phyloP scores from a whole-genome alignment of 352 stramenopile species.

The Globisporangium uncinulatum region DNA sequence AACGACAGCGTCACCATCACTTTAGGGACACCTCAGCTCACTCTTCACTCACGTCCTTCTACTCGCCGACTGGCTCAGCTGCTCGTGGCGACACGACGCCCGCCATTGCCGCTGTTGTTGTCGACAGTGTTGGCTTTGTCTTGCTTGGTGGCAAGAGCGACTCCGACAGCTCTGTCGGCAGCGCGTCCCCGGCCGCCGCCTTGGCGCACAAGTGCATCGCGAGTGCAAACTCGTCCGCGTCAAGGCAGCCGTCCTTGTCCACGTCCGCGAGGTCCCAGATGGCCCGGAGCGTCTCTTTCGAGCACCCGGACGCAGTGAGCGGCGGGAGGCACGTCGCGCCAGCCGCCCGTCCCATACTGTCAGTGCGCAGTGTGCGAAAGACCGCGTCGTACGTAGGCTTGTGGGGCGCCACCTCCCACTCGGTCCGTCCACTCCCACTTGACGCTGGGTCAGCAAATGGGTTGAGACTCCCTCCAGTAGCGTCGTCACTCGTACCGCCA shows the following conservation, averaged over 20 bases:
- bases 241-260: conserved; percentile 84
- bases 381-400: conserved; percentile 82
- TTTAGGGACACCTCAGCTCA: neutral
- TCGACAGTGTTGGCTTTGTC: conserved; percentile 7
- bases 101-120: too few species aligned
- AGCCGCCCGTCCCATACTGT: conserved; percentile 46
- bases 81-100: conserved; percentile 2
- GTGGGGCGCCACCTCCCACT: conserved; percentile 60
- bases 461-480: conserved; percentile 16
- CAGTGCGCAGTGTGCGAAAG: conserved; percentile 65
- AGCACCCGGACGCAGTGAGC: conserved; percentile 56
- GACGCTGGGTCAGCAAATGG: conserved; percentile 21
- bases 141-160: conserved; percentile 58
- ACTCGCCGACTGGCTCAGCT: conserved; percentile 2
- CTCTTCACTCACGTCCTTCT: neutral
- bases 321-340: conserved; percentile 77
- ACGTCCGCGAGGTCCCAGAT: conserved; percentile 91
- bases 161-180: conserved; percentile 55
- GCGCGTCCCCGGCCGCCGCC: conserved; percentile 58
- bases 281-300: conserved; percentile 63
- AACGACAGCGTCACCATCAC: neutral
- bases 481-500: conserved; percentile 7
- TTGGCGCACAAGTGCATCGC: conserved; percentile 85
- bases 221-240: conserved; percentile 89
- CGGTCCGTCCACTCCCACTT: neutral